These are phyloP conservation scores for Begonia peltatifolia DNA, from an alignment of 306 rosid species.

Conservation along the genomic window DNA sequence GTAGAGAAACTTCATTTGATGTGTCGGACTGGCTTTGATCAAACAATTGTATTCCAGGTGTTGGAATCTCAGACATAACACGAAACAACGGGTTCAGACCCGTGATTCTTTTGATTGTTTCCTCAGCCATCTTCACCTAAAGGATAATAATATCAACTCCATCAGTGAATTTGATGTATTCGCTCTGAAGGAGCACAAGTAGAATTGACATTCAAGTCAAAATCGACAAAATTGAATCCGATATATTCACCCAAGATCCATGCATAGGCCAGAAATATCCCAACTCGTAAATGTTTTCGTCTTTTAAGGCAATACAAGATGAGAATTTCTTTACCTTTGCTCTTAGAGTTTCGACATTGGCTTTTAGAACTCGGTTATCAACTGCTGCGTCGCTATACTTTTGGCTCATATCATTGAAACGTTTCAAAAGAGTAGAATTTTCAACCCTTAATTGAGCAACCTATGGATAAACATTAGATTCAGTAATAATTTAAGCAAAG, in stretches of 20 bases:
- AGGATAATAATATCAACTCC: too few species aligned
- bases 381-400: conserved; percentile 53
- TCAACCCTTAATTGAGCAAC: conserved; percentile 72
- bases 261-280: not conserved
- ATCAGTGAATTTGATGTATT: too few species aligned
- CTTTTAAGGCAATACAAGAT: not conserved
- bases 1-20: conserved; percentile 52
- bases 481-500: too few species aligned
- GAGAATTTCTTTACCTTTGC: conserved; percentile 50
- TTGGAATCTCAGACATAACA: conserved; percentile 43
- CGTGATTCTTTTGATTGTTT: conserved; percentile 53
- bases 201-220: too few species aligned
- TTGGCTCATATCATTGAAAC: conserved; percentile 49
- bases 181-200: too few species aligned
- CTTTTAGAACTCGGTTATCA: conserved; percentile 81
- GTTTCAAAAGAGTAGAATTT: conserved; percentile 70
- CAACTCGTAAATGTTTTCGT: not conserved
- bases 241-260: conserved; percentile 1
- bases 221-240: too few species aligned
- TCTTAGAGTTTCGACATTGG: conserved; percentile 83
- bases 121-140: conserved; percentile 89
- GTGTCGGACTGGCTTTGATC: conserved; percentile 66
- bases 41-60: conserved; percentile 41
- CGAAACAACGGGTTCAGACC: conserved; percentile 44
- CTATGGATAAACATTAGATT: conserved; percentile 20